Evolutionary conservation across 495 filamentous ascomycete species (phyloP).

Genomic region (Daldinia grandis): DNA sequence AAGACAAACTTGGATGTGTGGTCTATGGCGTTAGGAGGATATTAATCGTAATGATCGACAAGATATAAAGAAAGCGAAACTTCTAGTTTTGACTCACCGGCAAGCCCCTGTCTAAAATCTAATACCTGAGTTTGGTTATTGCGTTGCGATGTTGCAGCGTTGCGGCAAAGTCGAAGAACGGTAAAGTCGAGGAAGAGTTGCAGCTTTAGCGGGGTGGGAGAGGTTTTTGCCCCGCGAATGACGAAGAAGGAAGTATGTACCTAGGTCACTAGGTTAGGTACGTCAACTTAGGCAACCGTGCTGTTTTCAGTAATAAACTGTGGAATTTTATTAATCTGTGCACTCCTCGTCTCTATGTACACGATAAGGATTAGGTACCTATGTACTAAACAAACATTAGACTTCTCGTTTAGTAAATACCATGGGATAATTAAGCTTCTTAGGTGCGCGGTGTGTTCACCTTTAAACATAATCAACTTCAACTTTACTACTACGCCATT

Average conservation of each 20-base stretch:
- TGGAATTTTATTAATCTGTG: not conserved
- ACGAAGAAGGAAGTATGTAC: slow-evolving; percentile 10
- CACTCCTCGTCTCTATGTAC: too few relatives aligned
- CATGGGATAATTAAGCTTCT: not conserved
- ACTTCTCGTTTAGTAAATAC: not conserved
- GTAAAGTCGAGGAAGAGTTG: slow-evolving; percentile 1
- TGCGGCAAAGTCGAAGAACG: too few relatives aligned
- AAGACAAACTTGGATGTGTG: too few relatives aligned
- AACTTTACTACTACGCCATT: not conserved
- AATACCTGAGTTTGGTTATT: not conserved
- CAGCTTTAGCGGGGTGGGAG: slow-evolving; percentile 32
- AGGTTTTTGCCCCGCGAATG: slow-evolving; percentile 41
- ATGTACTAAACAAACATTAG: not conserved
- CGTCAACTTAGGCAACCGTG: not conserved
- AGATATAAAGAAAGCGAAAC: slow-evolving; percentile 3
- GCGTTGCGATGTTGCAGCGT: not conserved
- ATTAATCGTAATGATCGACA: slow-evolving; percentile 12
- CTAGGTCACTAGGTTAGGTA: not conserved
- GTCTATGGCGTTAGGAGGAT: not conserved
- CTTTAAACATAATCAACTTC: slow-evolving; percentile 10
- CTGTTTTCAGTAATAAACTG: not conserved
- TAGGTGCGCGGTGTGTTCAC: not conserved
- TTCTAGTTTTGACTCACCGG: not conserved
- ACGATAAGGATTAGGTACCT: too few relatives aligned
- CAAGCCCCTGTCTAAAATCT: slow-evolving; percentile 4